These are phyloP conservation scores for Avena eriantha DNA, from an alignment of 176 grass and related monocot genomes.

Conservation along the genomic window DNA sequence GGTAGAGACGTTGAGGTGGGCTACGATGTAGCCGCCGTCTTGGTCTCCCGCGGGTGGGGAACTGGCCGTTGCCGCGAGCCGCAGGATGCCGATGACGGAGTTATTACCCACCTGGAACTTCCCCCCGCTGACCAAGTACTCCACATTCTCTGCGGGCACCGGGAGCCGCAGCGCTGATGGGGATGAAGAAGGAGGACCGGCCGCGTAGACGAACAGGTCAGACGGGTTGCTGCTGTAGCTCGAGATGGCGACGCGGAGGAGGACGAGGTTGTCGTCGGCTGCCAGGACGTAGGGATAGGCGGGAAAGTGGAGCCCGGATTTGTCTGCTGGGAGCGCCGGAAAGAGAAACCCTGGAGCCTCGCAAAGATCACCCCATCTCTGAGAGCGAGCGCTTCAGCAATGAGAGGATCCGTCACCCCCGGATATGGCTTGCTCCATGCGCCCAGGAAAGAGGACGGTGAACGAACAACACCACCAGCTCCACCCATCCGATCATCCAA, in stretches of 20 bases:
- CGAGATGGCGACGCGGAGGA: not conserved
- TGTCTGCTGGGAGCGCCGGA: not conserved
- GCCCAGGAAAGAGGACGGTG: too few species aligned
- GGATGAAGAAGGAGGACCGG: not conserved
- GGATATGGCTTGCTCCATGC: too few species aligned
- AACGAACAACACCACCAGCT: too few species aligned
- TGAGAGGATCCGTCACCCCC: too few species aligned
- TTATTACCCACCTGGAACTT: too few species aligned
- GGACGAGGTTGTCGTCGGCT: not conserved
- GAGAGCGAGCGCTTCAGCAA: too few species aligned
- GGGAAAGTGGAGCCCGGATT: not conserved
- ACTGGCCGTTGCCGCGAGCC: not conserved
- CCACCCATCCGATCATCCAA: too few species aligned
- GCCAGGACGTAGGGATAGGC: not conserved
- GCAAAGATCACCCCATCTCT: too few species aligned
- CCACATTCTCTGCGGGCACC: not conserved
- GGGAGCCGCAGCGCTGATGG: not conserved
- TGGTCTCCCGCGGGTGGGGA: not conserved
- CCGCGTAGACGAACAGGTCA: not conserved
- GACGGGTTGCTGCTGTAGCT: not conserved
- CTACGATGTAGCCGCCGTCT: not conserved
- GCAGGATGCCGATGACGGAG: not conserved
- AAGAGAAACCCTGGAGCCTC: too few species aligned
- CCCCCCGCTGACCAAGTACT: too few species aligned
- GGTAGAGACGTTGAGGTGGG: not conserved